Conservation (phyloP, 2,329 filamentous ascomycete species). For the Beauveria sp. region DNA sequence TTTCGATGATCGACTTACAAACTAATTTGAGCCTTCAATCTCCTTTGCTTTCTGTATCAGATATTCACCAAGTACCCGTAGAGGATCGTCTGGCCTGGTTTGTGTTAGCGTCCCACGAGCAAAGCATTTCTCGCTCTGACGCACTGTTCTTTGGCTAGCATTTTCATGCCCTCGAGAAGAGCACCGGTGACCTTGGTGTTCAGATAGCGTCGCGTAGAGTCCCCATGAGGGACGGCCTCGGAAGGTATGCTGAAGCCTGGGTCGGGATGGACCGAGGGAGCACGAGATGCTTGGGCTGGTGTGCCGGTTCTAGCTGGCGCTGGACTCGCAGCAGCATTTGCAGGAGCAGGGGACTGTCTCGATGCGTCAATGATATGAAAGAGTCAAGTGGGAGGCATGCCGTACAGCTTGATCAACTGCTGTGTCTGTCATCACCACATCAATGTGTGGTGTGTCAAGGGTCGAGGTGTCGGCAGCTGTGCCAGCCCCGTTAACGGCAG, state of each 20-base stretch:
- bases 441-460: conserved; percentile 23
- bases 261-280: conserved; percentile 51
- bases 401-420: conserved; percentile 34
- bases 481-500: not conserved
- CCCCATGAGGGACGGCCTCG: conserved; percentile 57
- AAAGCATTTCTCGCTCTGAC: conserved; percentile 28
- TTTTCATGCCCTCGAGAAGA: conserved; percentile 68
- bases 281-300: conserved; percentile 43
- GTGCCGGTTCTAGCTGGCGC: conserved; percentile 40
- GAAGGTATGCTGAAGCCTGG: conserved; percentile 45
- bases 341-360: conserved; percentile 32
- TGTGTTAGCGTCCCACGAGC: conserved; percentile 6
- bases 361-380: conserved; percentile 6
- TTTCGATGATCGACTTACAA: not conserved
- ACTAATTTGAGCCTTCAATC: conserved; percentile 25
- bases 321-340: conserved; percentile 31
- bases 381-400: conserved; percentile 14
- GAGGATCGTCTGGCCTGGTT: conserved; percentile 55
- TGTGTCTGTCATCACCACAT: conserved; percentile 38
- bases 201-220: conserved; percentile 61
- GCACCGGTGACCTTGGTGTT: conserved; percentile 63
- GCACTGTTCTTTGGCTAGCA: conserved; percentile 62
- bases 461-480: not conserved
- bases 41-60: conserved; percentile 61
- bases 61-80: conserved; percentile 63